Evolutionary conservation across 2,329 filamentous ascomycete genomes (phyloP), one percentile per base, ranked within the genome.

Genomic region (Pochonia chlamydosporia): DNA sequence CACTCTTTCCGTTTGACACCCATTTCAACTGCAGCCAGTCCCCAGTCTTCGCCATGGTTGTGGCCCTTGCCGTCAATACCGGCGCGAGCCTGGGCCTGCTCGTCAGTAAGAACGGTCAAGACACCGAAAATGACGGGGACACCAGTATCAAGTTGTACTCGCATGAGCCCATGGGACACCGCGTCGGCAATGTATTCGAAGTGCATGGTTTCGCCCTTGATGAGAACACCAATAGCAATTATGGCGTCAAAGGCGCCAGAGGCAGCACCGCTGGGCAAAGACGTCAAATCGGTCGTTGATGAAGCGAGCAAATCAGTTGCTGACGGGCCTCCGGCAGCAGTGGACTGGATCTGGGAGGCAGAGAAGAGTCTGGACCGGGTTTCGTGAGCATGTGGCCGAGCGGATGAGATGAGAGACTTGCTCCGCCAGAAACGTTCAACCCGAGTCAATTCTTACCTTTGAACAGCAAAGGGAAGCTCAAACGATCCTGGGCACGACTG

Each of bases 151-250:
- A 97, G 75, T 67, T 95, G 90, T 49, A 97, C 84, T 54, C 89
- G 84, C 93, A 99, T 99, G 51, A 99, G 76, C 6, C 89, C 93
- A 52, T 96, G 89, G 49, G 84, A 89, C 6, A 95, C 90, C 35
- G 89, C 82, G 54, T 97, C 93, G 36, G 91, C 80, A 59, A 99
- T 99, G 72, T 99, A 97, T 71, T 99, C 93, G 62, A 99, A 99
- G 71, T 99, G 93, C 90, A 96, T 96, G 6, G 93, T 97, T 70
- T 95, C 88, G 65, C 93, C 93, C 75, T 99, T 99, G 73, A 99
- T 96, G 51, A 99, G 81, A 48, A 96, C 91, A 47, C 93, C 93
- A 56, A 99, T 87, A 45, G 93, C 90, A 56, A 99, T 91, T 54
- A 99, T 83, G 52, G 93, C 93, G 63, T 97, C 92, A 60, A 97